phyloP scores from a whole-genome alignment of 2,329 filamentous ascomycete species.

The Coniella lustricola region DNA sequence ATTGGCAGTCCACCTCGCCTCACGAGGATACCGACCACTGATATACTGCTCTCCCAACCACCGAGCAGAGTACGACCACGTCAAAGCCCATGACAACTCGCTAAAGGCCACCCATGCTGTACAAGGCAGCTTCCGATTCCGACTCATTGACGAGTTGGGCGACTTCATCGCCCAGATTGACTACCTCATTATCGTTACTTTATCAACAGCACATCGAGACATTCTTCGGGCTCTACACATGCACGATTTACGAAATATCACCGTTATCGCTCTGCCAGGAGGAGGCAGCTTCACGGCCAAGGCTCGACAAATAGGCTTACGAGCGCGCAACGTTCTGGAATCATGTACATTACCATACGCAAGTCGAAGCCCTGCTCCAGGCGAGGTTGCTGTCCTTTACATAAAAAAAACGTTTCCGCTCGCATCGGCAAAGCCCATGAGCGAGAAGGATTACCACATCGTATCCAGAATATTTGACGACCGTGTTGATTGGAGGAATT shows the following conservation, averaged over 20 bases:
- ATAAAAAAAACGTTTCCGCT: slow-evolving; percentile 7
- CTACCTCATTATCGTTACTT: slow-evolving; percentile 4
- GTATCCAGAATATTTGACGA: background rate
- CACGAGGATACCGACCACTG: background rate
- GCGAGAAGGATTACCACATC: background rate
- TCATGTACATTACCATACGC: slow-evolving; percentile 6
- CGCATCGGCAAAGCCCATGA: background rate
- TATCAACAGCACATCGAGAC: slow-evolving; percentile 4
- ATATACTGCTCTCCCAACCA: slow-evolving; percentile 6
- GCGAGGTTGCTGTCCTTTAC: slow-evolving; percentile 3
- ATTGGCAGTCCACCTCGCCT: slow-evolving; percentile 4
- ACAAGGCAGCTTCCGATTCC: background rate
- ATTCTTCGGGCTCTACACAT: background rate
- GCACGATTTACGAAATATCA: slow-evolving; percentile 2
- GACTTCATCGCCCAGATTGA: background rate
- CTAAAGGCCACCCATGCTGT: background rate
- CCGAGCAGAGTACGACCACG: slow-evolving; percentile 3
- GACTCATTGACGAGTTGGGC: background rate
- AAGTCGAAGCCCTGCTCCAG: background rate
- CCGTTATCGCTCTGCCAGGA: slow-evolving; percentile 1
- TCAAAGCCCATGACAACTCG: background rate
- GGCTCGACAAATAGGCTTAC: background rate
- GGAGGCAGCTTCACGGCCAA: slow-evolving; percentile 7
- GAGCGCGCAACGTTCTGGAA: slow-evolving; percentile 2
- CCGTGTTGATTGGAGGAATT: slow-evolving; percentile 3